Evolutionary conservation across 768 basidiomycete species (phyloP).

Genomic region (Psilocybe cyanescens): DNA sequence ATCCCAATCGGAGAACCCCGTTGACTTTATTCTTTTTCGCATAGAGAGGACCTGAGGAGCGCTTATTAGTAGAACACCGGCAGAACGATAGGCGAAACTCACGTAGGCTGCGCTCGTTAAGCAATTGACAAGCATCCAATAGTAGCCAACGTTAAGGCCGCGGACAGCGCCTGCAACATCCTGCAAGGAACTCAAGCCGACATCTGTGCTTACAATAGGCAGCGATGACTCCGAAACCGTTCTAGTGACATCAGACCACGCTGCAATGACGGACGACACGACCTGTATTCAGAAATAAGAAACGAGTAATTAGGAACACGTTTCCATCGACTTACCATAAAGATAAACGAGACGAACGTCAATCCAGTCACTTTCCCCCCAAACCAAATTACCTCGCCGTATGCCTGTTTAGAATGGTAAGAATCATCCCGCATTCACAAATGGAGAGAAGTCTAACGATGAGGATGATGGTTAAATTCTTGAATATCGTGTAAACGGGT

Average conservation of each 20-base stretch:
- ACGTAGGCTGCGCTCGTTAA: conserved; percentile 89
- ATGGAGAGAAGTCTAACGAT: conserved; percentile 60
- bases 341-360: conserved; percentile 85
- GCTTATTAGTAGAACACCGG: not conserved
- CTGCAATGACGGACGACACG: conserved; percentile 93
- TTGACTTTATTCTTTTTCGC: conserved; percentile 95
- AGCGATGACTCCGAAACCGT: conserved; percentile 37
- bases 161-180: conserved; percentile 49
- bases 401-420: conserved; percentile 60
- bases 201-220: conserved; percentile 36
- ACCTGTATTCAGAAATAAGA: conserved; percentile 50
- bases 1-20: conserved; percentile 97
- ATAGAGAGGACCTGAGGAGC: conserved; percentile 81
- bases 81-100: conserved; percentile 31
- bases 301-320: not conserved
- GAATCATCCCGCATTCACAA: conserved; percentile 2
- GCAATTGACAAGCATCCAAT: conserved; percentile 98
- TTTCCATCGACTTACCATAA: conserved; percentile 69
- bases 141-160: conserved; percentile 77
- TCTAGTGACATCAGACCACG: conserved; percentile 84
- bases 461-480: conserved; percentile 98
- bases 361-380: conserved; percentile 86
- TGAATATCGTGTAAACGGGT: conserved; percentile 99
- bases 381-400: conserved; percentile 98
- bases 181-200: conserved; percentile 38